These are phyloP conservation scores for Mucor irregularis DNA, from an alignment of 371 early-diverging fungal species.

Conservation along the genomic window DNA sequence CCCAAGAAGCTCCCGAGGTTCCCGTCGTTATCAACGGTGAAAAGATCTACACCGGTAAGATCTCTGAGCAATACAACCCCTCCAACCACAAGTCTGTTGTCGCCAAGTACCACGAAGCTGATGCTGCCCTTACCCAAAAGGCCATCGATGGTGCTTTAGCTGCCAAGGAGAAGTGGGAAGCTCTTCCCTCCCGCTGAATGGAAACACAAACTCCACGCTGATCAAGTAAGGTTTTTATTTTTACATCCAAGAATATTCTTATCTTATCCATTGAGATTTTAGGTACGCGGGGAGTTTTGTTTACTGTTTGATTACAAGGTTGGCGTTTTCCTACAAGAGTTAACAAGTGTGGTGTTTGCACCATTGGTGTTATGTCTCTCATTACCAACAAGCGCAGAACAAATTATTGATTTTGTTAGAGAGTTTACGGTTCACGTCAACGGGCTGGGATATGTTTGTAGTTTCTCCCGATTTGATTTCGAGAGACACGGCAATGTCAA, in stretches of 20 bases:
- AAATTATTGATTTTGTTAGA: constrained; percentile 89
- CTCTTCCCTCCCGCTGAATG: constrained; percentile 92
- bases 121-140: constrained; percentile 63
- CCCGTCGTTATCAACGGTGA: constrained; percentile 88
- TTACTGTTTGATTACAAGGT: constrained; percentile 81
- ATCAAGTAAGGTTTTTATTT: constrained; percentile 51
- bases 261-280: no score
- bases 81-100: constrained; percentile 82
- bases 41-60: constrained; percentile 70
- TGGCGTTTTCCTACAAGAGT: constrained; percentile 78
- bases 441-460: constrained; percentile 92
- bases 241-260: neutral
- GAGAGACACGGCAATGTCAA: constrained; percentile 80
- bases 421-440: constrained; percentile 92
- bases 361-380: constrained; percentile 86
- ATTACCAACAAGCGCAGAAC: constrained; percentile 76
- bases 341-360: constrained; percentile 80
- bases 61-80: constrained; percentile 77
- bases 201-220: constrained; percentile 83
- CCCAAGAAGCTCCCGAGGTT: constrained; percentile 73
- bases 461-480: constrained; percentile 93
- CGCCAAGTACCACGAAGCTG: constrained; percentile 86
- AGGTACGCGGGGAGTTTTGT: constrained; percentile 83
- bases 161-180: constrained; percentile 89
- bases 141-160: constrained; percentile 92